phyloP scores from a whole-genome alignment of 2,329 filamentous ascomycete genomes.

The Botrytis aclada region DNA sequence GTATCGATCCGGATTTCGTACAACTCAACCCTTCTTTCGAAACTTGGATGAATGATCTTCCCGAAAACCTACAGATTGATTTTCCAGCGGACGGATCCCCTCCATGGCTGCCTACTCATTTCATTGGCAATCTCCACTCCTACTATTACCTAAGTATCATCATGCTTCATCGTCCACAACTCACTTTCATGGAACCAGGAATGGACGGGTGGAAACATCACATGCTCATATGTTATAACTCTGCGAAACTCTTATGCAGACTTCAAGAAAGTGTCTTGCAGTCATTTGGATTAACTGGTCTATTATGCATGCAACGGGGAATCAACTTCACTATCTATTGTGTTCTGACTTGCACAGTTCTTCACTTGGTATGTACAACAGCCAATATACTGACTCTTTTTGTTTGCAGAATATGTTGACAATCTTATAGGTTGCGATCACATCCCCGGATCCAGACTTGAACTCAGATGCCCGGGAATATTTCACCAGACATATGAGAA shows the following conservation, averaged over 20 bases:
- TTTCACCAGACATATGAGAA: constrained; percentile 90
- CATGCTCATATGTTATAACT: constrained; percentile 80
- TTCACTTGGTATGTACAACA: constrained; percentile 72
- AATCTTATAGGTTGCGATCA: constrained; percentile 71
- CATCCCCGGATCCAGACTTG: constrained; percentile 86
- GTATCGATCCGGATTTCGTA: constrained; percentile 77
- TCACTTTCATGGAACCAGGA: constrained; percentile 74
- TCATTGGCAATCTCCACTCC: constrained; percentile 82
- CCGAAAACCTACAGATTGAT: constrained; percentile 71
- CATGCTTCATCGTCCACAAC: constrained; percentile 81
- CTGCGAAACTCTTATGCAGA: constrained; percentile 80
- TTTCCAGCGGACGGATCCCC: constrained; percentile 76
- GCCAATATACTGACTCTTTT: constrained; percentile 9
- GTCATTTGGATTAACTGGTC: constrained; percentile 71
- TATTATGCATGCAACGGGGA: constrained; percentile 89
- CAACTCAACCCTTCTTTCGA: constrained; percentile 75
- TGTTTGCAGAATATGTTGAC: constrained; percentile 18
- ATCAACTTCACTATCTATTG: constrained; percentile 96
- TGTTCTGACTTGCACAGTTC: constrained; percentile 84
- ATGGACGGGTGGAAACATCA: constrained; percentile 81
- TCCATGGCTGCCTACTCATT: constrained; percentile 83
- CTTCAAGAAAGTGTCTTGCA: constrained; percentile 80
- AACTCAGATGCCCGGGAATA: constrained; percentile 82
- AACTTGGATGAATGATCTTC: constrained; percentile 73
- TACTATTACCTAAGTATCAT: constrained; percentile 86